Evolutionary conservation across 169 alveolate genomes (phyloP).

Genomic region (Fabrea salina): DNA sequence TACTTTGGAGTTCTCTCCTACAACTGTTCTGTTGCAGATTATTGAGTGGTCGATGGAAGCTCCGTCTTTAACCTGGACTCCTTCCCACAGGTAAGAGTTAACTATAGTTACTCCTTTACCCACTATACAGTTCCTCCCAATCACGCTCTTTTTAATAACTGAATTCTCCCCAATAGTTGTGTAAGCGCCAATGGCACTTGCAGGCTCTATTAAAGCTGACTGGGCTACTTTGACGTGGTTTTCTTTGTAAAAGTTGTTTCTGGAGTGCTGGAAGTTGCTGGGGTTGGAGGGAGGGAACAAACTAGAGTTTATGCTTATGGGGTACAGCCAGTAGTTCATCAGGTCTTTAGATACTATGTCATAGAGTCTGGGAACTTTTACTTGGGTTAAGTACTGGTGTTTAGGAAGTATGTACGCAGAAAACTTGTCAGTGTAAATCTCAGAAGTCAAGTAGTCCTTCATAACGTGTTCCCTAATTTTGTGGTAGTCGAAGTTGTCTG

Average conservation of each 20-base stretch:
- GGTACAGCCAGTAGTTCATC: conserved; percentile 57
- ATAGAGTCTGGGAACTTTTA: conserved; percentile 43
- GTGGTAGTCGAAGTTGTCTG: conserved; percentile 46
- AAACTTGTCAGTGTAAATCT: conserved; percentile 40
- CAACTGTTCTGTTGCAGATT: neutral
- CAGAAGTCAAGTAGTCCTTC: conserved; percentile 32
- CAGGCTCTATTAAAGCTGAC: neutral
- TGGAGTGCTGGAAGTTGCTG: neutral
- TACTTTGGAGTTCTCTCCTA: neutral
- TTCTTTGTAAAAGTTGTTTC: conserved; percentile 30
- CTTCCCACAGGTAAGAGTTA: conserved; percentile 8
- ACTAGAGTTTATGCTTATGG: conserved; percentile 40
- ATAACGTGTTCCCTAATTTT: conserved; percentile 36
- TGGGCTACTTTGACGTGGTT: neutral
- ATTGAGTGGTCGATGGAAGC: neutral
- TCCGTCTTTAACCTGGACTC: neutral
- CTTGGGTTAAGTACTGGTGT: conserved; percentile 35
- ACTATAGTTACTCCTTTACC: neutral
- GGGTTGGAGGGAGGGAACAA: conserved; percentile 31
- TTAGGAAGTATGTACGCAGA: conserved; percentile 35
- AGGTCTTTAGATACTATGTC: conserved; percentile 46
- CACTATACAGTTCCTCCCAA: conserved; percentile 26
- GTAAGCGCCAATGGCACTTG: neutral
- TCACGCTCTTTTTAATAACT: neutral
- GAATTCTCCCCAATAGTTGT: neutral